These are phyloP conservation scores for Aspergillus tubingensis DNA, from an alignment of 2,329 filamentous ascomycete species.

Conservation along the genomic window DNA sequence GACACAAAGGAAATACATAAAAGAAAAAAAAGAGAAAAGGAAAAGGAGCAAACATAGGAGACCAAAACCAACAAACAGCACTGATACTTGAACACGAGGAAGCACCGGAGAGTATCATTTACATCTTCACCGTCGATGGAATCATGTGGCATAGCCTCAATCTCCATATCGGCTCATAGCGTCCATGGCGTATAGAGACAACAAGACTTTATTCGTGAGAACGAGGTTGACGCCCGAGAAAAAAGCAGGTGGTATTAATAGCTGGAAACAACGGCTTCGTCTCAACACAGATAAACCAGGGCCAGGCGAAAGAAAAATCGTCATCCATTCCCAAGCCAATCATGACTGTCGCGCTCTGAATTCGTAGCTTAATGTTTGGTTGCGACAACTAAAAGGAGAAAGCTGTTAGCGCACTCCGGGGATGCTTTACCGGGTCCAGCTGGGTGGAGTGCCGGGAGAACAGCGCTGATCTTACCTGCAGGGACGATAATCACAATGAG, in stretches of 20 bases:
- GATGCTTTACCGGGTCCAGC: background rate
- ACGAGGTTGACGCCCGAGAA: slow-evolving; percentile 38
- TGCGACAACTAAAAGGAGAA: slow-evolving; percentile 43
- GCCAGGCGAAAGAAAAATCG: slow-evolving; percentile 28
- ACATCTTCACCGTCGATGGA: slow-evolving; percentile 40
- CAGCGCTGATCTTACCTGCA: slow-evolving; percentile 64
- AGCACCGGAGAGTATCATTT: slow-evolving; percentile 47
- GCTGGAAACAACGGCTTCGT: slow-evolving; percentile 36
- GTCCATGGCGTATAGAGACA: slow-evolving; percentile 30
- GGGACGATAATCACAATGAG: slow-evolving; percentile 94
- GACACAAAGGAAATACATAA: slow-evolving; percentile 17
- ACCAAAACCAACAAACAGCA: slow-evolving; percentile 16
- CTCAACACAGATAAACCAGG: slow-evolving; percentile 37
- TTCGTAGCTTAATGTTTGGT: slow-evolving; percentile 43
- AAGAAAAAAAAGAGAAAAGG: slow-evolving; percentile 14
- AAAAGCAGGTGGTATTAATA: slow-evolving; percentile 40
- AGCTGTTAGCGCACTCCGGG: slow-evolving; percentile 19
- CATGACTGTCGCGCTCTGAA: slow-evolving; percentile 27
- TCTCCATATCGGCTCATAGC: slow-evolving; percentile 30
- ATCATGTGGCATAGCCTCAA: slow-evolving; percentile 29
- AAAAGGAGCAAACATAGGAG: slow-evolving; percentile 11
- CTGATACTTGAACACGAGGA: slow-evolving; percentile 36
- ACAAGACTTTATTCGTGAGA: slow-evolving; percentile 33
- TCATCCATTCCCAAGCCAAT: slow-evolving; percentile 35
- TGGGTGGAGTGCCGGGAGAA: slow-evolving; percentile 1